Base-by-base conservation (phyloP, 371 early-diverging fungal species). In the Mortierella sp. region DNA sequence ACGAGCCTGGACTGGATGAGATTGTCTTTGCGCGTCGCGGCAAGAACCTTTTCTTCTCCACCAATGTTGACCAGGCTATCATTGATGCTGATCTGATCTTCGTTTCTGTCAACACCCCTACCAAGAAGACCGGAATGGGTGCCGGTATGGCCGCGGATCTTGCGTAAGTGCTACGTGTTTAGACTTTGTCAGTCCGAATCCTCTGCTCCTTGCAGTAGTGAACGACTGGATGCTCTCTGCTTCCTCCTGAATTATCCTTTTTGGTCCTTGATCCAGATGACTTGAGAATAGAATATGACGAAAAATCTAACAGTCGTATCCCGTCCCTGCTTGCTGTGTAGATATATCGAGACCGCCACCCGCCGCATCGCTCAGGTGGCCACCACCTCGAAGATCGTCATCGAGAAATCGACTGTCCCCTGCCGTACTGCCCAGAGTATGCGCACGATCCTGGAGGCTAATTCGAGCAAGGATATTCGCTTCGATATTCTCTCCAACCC, bases 391-490 rank as follows among this genome's bases (percentile, higher is more conserved):
- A 97, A 95, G 84, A 93, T 97, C 68, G 94, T 97, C 6, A 92
- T 97, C 37, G 97, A 95, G 76, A 96, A 95, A 82, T 95, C 95
- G 0, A 97, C 98, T 34, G 98, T 97, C 12, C 98, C 98, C 32
- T 96, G 97, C 82, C 89, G 94, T 66, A 96, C 97, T 41, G 95
- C 96, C 44, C 92, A 94, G 69, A 84, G 87, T 76, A 93, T 97
- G 89, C 89, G 94, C 61, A 87, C 89, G 31, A 96, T 95, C 55
- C 86, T 97, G 19, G 92, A 93, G 55, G 89, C 94, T 49, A 93
- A 95, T 83, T 90, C 89, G n/a, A 86, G 82, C 51, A 82, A 81
- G 32, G 86, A 86, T 37, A 87, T 95, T 37, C 84, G 82, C 26
- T 96, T 97, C 69, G 92, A 92, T 52, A 95, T 97, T 64, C 85